A percentile compares a stretch with the other conserved stretches of the same genome.
These are phyloP conservation scores for Penicillium sp. DNA, from an alignment of 2,329 filamentous ascomycete species.

Conservation along the genomic window DNA sequence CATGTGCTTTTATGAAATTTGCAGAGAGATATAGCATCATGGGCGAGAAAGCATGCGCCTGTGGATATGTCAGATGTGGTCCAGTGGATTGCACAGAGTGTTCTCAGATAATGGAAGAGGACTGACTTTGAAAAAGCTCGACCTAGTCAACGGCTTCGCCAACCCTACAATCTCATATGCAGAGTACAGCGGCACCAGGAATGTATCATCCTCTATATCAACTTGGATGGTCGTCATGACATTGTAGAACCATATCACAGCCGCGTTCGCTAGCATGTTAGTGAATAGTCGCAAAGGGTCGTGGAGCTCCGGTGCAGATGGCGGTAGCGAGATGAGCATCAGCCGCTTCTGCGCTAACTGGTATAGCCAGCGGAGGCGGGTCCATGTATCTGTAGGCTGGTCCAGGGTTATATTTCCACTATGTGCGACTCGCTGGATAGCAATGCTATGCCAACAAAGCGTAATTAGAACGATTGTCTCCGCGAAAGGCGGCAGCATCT, in stretches of 20 bases:
- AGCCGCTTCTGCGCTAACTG: slow-evolving; percentile 8
- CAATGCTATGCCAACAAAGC: slow-evolving; percentile 9
- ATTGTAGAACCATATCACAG: slow-evolving; percentile 9
- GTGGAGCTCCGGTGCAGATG: slow-evolving; percentile 1
- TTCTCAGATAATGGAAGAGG: too few relatives aligned
- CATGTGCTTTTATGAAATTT: slow-evolving; percentile 8
- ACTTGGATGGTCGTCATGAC: slow-evolving; percentile 6
- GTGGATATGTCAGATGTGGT: background rate
- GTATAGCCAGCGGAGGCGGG: slow-evolving; percentile 13
- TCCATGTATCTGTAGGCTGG: slow-evolving; percentile 7
- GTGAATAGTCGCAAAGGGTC: slow-evolving; percentile 19
- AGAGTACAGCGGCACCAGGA: slow-evolving; percentile 6
- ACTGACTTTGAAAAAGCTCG: slow-evolving; percentile 14
- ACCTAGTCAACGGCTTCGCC: slow-evolving; percentile 7
- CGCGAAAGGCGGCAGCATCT: slow-evolving; percentile 5
- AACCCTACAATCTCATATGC: slow-evolving; percentile 16
- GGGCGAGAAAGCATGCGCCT: slow-evolving; percentile 10
- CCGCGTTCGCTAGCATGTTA: slow-evolving; percentile 16
- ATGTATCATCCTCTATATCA: background rate
- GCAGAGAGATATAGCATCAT: slow-evolving; percentile 11
- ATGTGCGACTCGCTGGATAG: background rate
- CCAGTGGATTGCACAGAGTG: background rate
- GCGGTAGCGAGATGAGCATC: slow-evolving; percentile 11
- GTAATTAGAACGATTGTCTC: slow-evolving; percentile 7
- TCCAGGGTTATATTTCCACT: background rate